Conservation (phyloP, 2,329 filamentous ascomycete genomes). For the Fusarium abutilonis region DNA sequence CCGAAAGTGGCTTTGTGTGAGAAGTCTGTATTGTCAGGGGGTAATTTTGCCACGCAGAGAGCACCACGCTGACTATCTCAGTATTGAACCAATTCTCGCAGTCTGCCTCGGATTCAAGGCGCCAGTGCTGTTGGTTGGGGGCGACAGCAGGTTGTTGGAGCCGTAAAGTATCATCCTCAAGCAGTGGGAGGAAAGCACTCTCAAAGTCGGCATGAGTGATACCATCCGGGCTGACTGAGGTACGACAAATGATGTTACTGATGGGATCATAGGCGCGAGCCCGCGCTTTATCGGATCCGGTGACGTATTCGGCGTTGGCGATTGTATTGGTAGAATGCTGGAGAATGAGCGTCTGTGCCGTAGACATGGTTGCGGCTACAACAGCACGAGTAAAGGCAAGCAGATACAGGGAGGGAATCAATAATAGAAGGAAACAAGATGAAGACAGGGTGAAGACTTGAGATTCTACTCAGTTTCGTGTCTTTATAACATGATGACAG, state of each 20-base stretch:
- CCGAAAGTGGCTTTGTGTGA: constrained; percentile 1
- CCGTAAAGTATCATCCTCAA: not conserved
- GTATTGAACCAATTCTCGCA: constrained; percentile 8
- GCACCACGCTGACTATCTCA: not conserved
- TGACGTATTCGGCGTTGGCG: not conserved
- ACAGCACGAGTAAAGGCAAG: too few species aligned
- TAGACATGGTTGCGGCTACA: not conserved
- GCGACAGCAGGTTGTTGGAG: not conserved
- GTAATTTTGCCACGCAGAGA: not conserved
- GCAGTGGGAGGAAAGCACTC: not conserved
- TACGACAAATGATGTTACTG: not conserved
- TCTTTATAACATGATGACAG: too few species aligned
- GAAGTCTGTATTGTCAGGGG: not conserved
- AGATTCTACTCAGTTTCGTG: too few species aligned
- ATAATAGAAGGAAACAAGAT: too few species aligned
- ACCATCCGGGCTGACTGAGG: not conserved
- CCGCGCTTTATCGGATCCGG: not conserved
- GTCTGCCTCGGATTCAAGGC: not conserved
- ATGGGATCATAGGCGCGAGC: not conserved
- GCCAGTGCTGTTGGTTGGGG: not conserved
- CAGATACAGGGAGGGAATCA: too few species aligned
- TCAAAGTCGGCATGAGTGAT: not conserved
- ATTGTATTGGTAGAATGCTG: constrained; percentile 1
- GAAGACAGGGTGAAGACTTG: too few species aligned
- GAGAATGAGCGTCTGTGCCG: not conserved